Percentiles rank a stretch among this genome's conserved stretches.
Evolutionary conservation across 495 filamentous ascomycete genomes (phyloP).

Genomic region (Margaritispora aquatica): DNA sequence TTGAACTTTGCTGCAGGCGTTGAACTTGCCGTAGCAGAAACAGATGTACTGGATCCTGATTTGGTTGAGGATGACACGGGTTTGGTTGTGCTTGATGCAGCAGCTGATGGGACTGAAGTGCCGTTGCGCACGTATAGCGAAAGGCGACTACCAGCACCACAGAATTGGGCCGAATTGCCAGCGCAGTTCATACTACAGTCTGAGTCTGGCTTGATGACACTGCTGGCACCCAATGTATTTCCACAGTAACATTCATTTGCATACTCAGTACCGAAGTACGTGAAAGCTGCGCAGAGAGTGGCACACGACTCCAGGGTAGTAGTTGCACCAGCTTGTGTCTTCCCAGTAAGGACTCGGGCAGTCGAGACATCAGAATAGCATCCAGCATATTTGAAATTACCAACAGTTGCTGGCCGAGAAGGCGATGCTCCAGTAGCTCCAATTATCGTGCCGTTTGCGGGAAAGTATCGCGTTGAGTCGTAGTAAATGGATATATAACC

Average conservation of each 20-base stretch:
- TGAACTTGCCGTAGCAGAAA: slow-evolving; percentile 10
- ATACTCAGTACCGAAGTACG: slow-evolving; percentile 30
- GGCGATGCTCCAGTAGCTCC: slow-evolving; percentile 7
- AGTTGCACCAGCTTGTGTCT: slow-evolving; percentile 3
- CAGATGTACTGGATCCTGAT: not conserved
- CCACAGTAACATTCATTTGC: slow-evolving; percentile 33
- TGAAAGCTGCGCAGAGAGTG: slow-evolving; percentile 12
- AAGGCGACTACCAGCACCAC: slow-evolving; percentile 49
- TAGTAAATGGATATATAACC: slow-evolving; percentile 35
- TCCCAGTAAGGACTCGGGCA: slow-evolving; percentile 27
- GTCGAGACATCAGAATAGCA: slow-evolving; percentile 25
- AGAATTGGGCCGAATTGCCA: slow-evolving; percentile 46
- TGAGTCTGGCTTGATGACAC: slow-evolving; percentile 23
- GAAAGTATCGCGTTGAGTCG: slow-evolving; percentile 23
- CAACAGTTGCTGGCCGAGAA: slow-evolving; percentile 15
- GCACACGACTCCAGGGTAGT: slow-evolving; percentile 22
- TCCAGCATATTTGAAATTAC: slow-evolving; percentile 13
- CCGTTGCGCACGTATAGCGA: slow-evolving; percentile 6
- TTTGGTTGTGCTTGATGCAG: not conserved
- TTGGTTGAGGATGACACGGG: not conserved
- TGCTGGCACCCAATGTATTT: slow-evolving; percentile 1
- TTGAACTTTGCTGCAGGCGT: slow-evolving; percentile 30
- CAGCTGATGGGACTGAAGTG: not conserved
- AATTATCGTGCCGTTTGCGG: not conserved
- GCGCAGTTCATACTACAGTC: slow-evolving; percentile 53